Evolutionary conservation across 1,284 basidiomycete species (phyloP).

Genomic region (Malassezia arunalokei): DNA sequence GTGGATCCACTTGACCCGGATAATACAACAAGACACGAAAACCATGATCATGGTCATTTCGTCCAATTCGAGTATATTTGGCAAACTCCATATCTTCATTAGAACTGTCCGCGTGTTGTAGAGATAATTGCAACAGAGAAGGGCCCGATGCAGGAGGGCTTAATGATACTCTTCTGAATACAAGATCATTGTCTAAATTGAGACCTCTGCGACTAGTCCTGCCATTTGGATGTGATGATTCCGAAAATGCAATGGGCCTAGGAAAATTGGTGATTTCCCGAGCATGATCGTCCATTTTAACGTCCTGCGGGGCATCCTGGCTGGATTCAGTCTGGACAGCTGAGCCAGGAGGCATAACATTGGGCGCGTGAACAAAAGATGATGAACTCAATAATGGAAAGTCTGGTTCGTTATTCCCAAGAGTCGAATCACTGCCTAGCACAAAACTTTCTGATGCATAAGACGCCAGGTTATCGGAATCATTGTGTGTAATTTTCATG

Average conservation of each 20-base stretch:
- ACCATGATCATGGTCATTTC: slow-evolving; percentile 30
- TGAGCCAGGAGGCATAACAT: not conserved
- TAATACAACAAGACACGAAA: slow-evolving; percentile 70
- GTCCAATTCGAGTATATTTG: not conserved
- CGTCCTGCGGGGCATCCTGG: no score
- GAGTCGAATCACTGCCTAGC: not conserved
- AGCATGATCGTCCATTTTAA: no score
- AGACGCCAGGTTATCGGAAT: not conserved
- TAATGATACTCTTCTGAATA: no score
- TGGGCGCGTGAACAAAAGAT: not conserved
- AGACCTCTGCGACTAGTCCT: no score
- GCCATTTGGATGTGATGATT: no score
- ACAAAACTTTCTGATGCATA: not conserved
- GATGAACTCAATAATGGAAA: not conserved
- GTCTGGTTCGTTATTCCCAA: not conserved
- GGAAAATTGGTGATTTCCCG: no score
- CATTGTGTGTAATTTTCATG: not conserved
- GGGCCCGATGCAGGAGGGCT: no score
- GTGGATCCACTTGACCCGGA: slow-evolving; percentile 49
- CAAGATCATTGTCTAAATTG: no score
- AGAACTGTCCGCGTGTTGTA: not conserved
- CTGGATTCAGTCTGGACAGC: no score
- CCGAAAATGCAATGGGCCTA: no score
- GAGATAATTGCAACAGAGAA: no score
- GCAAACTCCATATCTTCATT: not conserved